Conservation (phyloP, 441 rosid species). For the Erodium chrysanthum region DNA sequence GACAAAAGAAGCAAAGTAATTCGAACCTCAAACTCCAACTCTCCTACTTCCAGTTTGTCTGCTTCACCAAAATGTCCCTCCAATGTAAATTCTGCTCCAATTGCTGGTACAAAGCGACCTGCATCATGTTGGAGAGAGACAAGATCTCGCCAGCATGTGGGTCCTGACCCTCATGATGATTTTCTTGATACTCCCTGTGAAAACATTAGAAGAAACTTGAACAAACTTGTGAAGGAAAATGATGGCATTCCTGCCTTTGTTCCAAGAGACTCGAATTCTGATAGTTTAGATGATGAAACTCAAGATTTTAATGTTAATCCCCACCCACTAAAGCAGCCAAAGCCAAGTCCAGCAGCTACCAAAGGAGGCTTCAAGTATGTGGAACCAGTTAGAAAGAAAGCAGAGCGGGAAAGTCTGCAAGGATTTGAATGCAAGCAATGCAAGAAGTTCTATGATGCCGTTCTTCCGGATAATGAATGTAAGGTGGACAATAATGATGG, state of each 20-base stretch:
- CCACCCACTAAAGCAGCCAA: constrained; percentile 28
- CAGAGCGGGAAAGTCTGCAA: constrained; percentile 58
- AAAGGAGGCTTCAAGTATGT: constrained; percentile 55
- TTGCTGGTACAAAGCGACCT: constrained; percentile 8
- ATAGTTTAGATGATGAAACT: constrained; percentile 20
- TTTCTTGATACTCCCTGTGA: constrained; percentile 79
- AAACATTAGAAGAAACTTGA: constrained; percentile 41
- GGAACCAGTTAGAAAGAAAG: constrained; percentile 71
- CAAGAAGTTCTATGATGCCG: constrained; percentile 90
- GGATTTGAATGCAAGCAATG: constrained; percentile 49
- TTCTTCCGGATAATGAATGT: constrained; percentile 39
- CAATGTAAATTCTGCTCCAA: no score
- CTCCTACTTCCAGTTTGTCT: no score
- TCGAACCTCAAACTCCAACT: no score
- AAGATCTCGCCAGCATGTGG: constrained; percentile 38
- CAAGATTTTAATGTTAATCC: no score
- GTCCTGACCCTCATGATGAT: constrained; percentile 55
- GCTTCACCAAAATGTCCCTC: no score
- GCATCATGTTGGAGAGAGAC: constrained; percentile 75
- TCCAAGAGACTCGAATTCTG: constrained; percentile 20
- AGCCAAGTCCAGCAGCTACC: constrained; percentile 27
- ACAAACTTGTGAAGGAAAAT: constrained; percentile 26
- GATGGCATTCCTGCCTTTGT: constrained; percentile 18
- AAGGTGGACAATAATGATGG: constrained; percentile 17
- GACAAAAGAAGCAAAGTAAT: no score